Percentiles rank a stretch among this genome's conserved stretches.
Evolutionary conservation across 1,284 basidiomycete species (phyloP).

Genomic region (Puccinia hordei): DNA sequence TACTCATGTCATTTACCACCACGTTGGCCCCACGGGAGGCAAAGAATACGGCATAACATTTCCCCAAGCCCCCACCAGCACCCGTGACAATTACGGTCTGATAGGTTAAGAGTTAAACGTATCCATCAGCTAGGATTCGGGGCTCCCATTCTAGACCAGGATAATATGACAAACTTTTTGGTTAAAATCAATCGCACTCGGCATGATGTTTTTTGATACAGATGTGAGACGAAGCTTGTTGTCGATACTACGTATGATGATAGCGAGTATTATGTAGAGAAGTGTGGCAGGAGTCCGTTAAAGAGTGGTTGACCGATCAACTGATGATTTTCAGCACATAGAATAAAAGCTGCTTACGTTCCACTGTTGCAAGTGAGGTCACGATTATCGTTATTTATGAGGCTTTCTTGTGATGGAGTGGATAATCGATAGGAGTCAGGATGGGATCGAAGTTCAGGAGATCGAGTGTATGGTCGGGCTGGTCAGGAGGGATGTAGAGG

Average conservation of each 20-base stretch:
- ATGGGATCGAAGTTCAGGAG: neutral
- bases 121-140: neutral
- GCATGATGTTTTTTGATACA: neutral
- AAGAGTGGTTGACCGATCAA: too few relatives aligned
- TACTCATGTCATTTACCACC: conserved; percentile 92
- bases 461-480: neutral
- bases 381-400: too few relatives aligned
- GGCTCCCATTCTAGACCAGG: neutral
- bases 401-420: neutral
- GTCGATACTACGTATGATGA: neutral
- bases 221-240: neutral
- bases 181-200: neutral
- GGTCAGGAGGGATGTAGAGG: neutral
- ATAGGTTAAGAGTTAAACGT: neutral
- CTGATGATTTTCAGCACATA: too few relatives aligned
- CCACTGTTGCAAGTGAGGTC: too few relatives aligned
- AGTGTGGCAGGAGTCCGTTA: too few relatives aligned
- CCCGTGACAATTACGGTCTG: conserved; percentile 91
- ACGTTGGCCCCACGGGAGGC: conserved; percentile 89
- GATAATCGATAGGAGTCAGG: neutral
- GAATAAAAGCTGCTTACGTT: too few relatives aligned
- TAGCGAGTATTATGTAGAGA: neutral
- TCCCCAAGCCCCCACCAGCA: conserved; percentile 90
- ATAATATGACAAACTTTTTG: conserved; percentile 15
- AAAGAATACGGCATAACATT: conserved; percentile 84